Percentiles rank a stretch among this genome's conserved stretches.
These are phyloP conservation scores for Ophiostoma populinum DNA, from an alignment of 2,329 filamentous ascomycete species.

Conservation along the genomic window DNA sequence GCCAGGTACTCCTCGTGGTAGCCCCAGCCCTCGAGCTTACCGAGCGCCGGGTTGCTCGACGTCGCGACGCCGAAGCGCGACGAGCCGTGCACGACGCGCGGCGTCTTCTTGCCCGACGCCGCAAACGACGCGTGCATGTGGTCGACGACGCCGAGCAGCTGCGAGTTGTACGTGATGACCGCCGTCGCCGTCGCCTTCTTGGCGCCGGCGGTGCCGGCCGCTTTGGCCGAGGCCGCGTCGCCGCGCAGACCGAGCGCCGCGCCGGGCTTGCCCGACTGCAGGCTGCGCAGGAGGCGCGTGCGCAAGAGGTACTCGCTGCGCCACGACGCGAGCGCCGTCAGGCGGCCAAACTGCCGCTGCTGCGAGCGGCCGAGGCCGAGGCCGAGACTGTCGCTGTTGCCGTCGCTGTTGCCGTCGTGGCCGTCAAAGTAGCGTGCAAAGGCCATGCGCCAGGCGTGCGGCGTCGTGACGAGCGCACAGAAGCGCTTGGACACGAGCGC, in stretches of 20 bases:
- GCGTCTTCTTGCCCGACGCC: constrained; percentile 44
- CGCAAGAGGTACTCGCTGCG: constrained; percentile 86
- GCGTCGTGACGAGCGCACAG: constrained; percentile 70
- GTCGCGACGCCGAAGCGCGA: constrained; percentile 64
- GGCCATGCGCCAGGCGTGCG: constrained; percentile 84
- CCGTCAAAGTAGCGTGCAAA: constrained; percentile 85
- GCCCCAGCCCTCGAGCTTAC: constrained; percentile 69
- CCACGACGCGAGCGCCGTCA: constrained; percentile 81
- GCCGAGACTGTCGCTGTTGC: neutral
- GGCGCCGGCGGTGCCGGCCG: constrained; percentile 23
- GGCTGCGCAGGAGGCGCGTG: constrained; percentile 64
- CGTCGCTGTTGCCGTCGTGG: constrained; percentile 21
- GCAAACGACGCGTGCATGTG: constrained; percentile 64
- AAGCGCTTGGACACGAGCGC: constrained; percentile 79
- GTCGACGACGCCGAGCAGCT: constrained; percentile 62
- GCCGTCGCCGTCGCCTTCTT: constrained; percentile 48
- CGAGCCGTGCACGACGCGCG: constrained; percentile 68
- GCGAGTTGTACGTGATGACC: constrained; percentile 72
- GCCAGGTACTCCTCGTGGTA: constrained; percentile 58
- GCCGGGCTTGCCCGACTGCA: constrained; percentile 65
- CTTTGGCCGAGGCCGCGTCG: constrained; percentile 29
- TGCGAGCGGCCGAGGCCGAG: constrained; percentile 47
- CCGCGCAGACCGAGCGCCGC: constrained; percentile 22
- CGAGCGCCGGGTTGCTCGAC: constrained; percentile 60
- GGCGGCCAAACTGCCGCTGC: constrained; percentile 60